Percentiles rank a stretch among this genome's conserved stretches.
These are phyloP conservation scores for Ormosia semicastrata DNA, from an alignment of 306 rosid species.

Conservation along the genomic window DNA sequence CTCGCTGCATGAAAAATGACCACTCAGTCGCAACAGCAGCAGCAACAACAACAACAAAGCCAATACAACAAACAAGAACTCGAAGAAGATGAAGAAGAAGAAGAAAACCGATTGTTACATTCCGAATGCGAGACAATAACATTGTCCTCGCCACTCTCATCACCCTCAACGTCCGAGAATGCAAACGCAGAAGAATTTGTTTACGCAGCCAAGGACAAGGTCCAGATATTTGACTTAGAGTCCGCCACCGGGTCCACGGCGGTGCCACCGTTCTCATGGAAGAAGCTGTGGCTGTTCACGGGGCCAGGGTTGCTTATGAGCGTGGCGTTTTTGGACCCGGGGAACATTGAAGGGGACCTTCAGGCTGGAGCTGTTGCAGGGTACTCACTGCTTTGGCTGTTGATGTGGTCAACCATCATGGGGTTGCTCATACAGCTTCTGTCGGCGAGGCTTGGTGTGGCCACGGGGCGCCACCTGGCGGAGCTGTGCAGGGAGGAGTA, in stretches of 20 bases:
- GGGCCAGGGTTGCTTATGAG: slow-evolving; percentile 82
- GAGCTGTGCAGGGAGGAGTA: slow-evolving; percentile 79
- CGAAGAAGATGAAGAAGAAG: slow-evolving; percentile 1
- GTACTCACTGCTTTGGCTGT: slow-evolving; percentile 66
- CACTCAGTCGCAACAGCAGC: slow-evolving; percentile 9
- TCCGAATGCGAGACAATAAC: slow-evolving; percentile 35
- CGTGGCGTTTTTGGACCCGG: slow-evolving; percentile 76
- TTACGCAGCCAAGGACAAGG: slow-evolving; percentile 41
- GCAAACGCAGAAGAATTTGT: neutral
- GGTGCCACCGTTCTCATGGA: slow-evolving; percentile 66
- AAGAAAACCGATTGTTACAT: slow-evolving; percentile 22
- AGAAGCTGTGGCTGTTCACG: slow-evolving; percentile 70
- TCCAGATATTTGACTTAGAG: slow-evolving; percentile 44
- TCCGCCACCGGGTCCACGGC: neutral
- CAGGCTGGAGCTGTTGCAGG: slow-evolving; percentile 71
- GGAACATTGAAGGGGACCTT: slow-evolving; percentile 69
- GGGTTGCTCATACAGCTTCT: slow-evolving; percentile 62
- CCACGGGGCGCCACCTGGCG: slow-evolving; percentile 70
- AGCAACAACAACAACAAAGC: neutral
- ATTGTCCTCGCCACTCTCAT: neutral
- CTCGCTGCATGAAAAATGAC: slow-evolving; percentile 26
- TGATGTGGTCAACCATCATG: slow-evolving; percentile 73
- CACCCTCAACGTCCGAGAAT: neutral
- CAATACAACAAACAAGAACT: neutral
- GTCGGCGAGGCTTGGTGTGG: slow-evolving; percentile 71